phyloP scores from a whole-genome alignment of 768 basidiomycete genomes.

The Agrocybe praecox region DNA sequence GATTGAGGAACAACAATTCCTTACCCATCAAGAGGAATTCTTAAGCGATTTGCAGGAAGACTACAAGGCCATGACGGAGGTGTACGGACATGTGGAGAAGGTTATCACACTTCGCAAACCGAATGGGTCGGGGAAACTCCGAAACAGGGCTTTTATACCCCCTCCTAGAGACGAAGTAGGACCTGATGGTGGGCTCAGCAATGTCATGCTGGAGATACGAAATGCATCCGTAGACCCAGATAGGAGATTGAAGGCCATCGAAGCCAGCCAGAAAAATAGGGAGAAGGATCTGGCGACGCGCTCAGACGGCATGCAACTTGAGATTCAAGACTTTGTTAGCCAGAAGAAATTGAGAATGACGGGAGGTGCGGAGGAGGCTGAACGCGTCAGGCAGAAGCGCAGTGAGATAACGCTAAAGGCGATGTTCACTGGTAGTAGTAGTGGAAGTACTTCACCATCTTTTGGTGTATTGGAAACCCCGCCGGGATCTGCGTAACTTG shows the following conservation, averaged over 20 bases:
- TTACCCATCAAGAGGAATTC: slow-evolving; percentile 92
- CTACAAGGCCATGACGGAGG: slow-evolving; percentile 83
- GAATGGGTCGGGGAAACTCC: slow-evolving; percentile 36
- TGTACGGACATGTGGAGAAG: slow-evolving; percentile 91
- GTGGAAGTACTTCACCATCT: slow-evolving; percentile 13
- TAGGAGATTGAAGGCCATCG: slow-evolving; percentile 89
- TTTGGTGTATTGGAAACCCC: slow-evolving; percentile 18
- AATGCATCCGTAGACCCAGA: slow-evolving; percentile 83
- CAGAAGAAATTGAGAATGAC: slow-evolving; percentile 94
- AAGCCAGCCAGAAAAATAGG: slow-evolving; percentile 79
- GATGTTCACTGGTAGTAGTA: slow-evolving; percentile 60
- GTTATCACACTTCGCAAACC: slow-evolving; percentile 73
- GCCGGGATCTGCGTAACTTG: neutral
- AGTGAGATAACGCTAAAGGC: slow-evolving; percentile 87
- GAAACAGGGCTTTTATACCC: slow-evolving; percentile 57
- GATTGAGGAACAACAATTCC: slow-evolving; percentile 94
- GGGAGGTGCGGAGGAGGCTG: slow-evolving; percentile 89
- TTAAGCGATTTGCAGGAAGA: slow-evolving; percentile 88
- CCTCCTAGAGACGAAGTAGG: slow-evolving; percentile 66
- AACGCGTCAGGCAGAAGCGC: slow-evolving; percentile 82
- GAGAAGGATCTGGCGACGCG: slow-evolving; percentile 72
- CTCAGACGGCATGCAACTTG: slow-evolving; percentile 83
- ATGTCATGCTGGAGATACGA: slow-evolving; percentile 90
- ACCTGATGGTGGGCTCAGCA: slow-evolving; percentile 58
- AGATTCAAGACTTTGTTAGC: slow-evolving; percentile 84